Conservation (phyloP, 345 rosid species). For the Arabidopsis thaliana region TAIR10.1 NC_003076.8:15688001-15688500, state of each 20-base stretch:
- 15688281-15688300: background rate
- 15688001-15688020: background rate
- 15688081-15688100: background rate
- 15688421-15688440: too few species aligned
- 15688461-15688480: too few species aligned
- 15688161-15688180: background rate
- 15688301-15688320: too few species aligned
- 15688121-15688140: background rate
- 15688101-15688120: background rate
- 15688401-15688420: too few species aligned
- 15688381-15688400: too few species aligned
- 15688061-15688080: background rate
- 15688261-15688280: background rate
- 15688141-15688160: too few species aligned
- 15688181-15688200: background rate
- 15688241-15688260: background rate
- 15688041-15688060: background rate
- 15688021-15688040: background rate
- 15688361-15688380: too few species aligned
- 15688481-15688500: too few species aligned
- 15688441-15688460: too few species aligned
- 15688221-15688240: background rate
- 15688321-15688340: too few species aligned
- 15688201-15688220: background rate
- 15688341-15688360: too few species aligned